Evolutionary conservation across 208 protist species (phyloP), one percentile per base, ranked within the genome.

Genomic region (Crithidia expoeki): DNA sequence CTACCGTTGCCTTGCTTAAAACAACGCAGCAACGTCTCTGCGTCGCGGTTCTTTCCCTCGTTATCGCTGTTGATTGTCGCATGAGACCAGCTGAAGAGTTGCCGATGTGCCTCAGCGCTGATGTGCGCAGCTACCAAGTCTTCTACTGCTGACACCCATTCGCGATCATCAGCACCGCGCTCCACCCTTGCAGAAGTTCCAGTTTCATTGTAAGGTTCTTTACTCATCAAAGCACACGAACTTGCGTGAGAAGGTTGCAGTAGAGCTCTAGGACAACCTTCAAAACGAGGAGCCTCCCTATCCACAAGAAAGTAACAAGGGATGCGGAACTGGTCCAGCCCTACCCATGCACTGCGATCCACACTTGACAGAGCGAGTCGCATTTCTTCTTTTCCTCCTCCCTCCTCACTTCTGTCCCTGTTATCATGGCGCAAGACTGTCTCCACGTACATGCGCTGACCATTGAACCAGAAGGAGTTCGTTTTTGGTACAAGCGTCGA

Each of bases 391-490:
- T n/a, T n/a, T n/a, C 57, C 21, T 3, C 17, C 57, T 32, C 16
- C 30, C 25, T 10, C 32, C 7, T 0, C 46, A 10, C 14, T 50
- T 10, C 19, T 19, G 46, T 50, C 51, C 2, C 16, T 28, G 5
- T 10, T 21, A 28, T 28, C 6, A 36, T 36, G 51, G 3, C 28
- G 5, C 10, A n/a, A 7, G 3, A 49, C 57, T 4, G 38, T 19
- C 57, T 62, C 38, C 10, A 42, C 57, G 33, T 38, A 38, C 57
- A 49, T 62, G 3, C 50, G 42, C 6, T 38, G 42, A 4, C 58
- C 58, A 44, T 64, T 64, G 44, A 52, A 64, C 58, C 58, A 64
- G 34, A 64, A 64, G 4, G 42, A 7, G 2, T 4, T 10, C 28
- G 58, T 52, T 40, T 25, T 19, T 6, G 58, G 6, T 23, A 9